These are phyloP conservation scores for Lepidium didymum DNA, from an alignment of 345 rosid species.

Conservation along the genomic window DNA sequence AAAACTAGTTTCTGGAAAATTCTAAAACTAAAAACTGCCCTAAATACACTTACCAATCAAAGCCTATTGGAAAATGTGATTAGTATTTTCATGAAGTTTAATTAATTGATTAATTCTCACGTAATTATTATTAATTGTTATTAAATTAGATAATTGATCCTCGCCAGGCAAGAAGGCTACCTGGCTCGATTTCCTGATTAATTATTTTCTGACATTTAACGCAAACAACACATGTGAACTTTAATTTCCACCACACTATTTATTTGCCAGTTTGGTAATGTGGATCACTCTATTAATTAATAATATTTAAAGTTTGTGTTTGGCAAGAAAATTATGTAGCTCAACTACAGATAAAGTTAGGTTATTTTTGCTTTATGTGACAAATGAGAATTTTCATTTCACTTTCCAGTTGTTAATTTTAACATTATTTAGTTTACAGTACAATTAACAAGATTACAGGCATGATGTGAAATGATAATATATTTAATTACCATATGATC, in stretches of 20 bases:
- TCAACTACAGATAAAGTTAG: neutral
- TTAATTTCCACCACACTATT: conserved; percentile 7
- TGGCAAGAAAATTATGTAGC: neutral
- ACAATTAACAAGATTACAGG: too few species aligned
- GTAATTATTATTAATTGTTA: neutral
- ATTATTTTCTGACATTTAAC: conserved; percentile 1
- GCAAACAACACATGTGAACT: conserved; percentile 11
- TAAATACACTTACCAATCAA: too few species aligned
- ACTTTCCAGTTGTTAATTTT: neutral
- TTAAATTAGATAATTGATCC: neutral
- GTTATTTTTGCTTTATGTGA: neutral
- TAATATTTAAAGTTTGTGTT: neutral
- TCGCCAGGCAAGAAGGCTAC: neutral
- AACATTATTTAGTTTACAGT: neutral
- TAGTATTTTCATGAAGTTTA: neutral
- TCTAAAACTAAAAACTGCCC: too few species aligned
- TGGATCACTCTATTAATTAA: neutral
- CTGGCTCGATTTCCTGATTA: conserved; percentile 3
- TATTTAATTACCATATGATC: neutral
- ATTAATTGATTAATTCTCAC: neutral
- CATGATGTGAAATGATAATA: neutral
- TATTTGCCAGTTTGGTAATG: neutral
- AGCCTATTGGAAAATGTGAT: neutral
- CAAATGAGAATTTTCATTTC: neutral
- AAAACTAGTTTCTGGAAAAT: too few species aligned